phyloP scores from a whole-genome alignment of 2,329 filamentous ascomycete species.

The Trichoderma guizhouense region DNA sequence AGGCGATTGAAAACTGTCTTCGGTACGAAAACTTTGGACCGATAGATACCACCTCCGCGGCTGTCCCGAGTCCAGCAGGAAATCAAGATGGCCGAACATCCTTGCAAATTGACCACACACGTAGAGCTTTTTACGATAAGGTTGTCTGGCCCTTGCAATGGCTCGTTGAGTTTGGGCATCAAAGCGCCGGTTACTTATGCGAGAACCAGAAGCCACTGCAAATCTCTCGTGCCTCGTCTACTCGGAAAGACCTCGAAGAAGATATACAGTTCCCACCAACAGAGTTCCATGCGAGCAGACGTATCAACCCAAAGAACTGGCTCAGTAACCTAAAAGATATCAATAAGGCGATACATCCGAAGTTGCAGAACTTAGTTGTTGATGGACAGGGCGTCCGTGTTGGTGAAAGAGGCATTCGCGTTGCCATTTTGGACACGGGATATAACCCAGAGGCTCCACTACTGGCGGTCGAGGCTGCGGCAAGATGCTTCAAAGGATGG shows the following conservation, averaged over 20 bases:
- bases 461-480: rapidly evolving
- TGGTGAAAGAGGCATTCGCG: background rate
- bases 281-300: background rate
- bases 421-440: background rate
- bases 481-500: background rate
- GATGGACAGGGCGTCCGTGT: background rate
- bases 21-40: background rate
- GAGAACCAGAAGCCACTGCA: background rate
- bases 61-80: background rate
- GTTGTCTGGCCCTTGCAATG: background rate
- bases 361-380: background rate
- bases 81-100: background rate
- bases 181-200: background rate
- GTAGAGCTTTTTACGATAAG: background rate
- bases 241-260: background rate
- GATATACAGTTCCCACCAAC: background rate
- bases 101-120: background rate
- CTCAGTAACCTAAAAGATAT: background rate
- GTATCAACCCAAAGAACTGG: background rate
- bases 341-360: background rate
- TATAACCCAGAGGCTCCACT: background rate
- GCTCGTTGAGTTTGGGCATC: background rate
- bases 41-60: background rate
- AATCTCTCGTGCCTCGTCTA: background rate
- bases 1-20: background rate